Conservation (phyloP, 208 protist genomes). For the Leishmania martiniquensis region DNA sequence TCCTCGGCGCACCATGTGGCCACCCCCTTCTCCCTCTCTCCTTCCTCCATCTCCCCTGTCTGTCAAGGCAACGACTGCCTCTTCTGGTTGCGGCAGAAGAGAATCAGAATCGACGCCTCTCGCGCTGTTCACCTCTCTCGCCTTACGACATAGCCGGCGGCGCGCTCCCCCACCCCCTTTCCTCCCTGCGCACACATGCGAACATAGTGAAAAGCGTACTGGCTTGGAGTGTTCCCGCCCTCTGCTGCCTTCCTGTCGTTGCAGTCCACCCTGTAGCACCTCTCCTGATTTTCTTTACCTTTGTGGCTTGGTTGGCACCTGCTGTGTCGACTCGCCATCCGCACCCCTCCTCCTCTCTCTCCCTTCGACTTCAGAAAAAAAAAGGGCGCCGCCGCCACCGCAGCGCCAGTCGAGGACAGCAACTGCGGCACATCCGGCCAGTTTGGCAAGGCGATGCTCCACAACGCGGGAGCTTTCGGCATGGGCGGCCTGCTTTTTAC, state of each 20-base stretch:
- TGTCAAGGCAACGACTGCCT: too few species aligned
- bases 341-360: neutral
- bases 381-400: neutral
- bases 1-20: neutral
- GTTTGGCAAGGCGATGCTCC: conserved; percentile 90
- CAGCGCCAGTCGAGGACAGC: neutral
- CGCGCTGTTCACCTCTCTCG: too few species aligned
- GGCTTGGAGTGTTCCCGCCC: neutral
- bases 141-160: too few species aligned
- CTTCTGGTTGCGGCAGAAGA: too few species aligned
- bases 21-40: too few species aligned
- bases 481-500: conserved; percentile 58
- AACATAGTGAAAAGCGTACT: neutral
- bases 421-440: conserved; percentile 38
- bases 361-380: conserved; percentile 17
- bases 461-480: conserved; percentile 53
- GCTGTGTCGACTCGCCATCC: too few species aligned
- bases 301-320: too few species aligned
- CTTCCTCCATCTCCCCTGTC: neutral
- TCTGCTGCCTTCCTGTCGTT: too few species aligned
- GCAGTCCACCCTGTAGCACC: too few species aligned
- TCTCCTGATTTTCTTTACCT: too few species aligned
- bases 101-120: too few species aligned
- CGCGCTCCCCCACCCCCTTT: too few species aligned
- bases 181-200: neutral